Evolutionary conservation across 1,284 basidiomycete species (phyloP).

Genomic region (Takashimella koratensis): DNA sequence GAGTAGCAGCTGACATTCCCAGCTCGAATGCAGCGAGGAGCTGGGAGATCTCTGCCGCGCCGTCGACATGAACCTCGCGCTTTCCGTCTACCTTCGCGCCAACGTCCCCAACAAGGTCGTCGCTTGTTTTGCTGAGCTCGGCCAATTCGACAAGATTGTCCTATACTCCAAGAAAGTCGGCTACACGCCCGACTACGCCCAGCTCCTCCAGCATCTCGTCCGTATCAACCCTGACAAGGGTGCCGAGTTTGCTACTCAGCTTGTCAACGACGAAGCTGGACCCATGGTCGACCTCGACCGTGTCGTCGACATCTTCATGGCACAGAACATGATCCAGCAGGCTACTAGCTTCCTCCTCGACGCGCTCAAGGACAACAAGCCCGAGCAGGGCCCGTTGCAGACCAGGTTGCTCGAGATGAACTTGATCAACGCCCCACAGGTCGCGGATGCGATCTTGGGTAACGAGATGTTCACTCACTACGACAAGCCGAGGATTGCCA

Average conservation of each 20-base stretch:
- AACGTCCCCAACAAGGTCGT: conserved; percentile 99
- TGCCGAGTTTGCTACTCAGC: conserved; percentile 93
- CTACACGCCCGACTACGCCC: conserved; percentile 89
- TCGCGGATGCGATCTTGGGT: conserved; percentile 97
- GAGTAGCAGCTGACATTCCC: neutral
- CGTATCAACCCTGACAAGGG: conserved; percentile 96
- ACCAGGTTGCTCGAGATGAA: conserved; percentile 98
- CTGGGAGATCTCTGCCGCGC: conserved; percentile 91
- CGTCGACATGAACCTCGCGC: conserved; percentile 94
- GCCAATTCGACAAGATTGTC: conserved; percentile 97
- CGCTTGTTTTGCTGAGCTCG: conserved; percentile 98
- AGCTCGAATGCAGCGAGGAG: conserved; percentile 98
- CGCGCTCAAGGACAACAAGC: conserved; percentile 98
- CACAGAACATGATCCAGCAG: conserved; percentile 99
- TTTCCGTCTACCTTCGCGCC: conserved; percentile 96
- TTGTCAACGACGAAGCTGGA: conserved; percentile 90
- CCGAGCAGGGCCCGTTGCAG: conserved; percentile 94
- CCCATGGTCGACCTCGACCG: conserved; percentile 92
- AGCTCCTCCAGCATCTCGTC: conserved; percentile 95
- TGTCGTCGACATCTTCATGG: conserved; percentile 98
- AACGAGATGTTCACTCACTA: conserved; percentile 99
- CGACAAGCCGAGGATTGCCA: conserved; percentile 93
- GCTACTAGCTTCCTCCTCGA: conserved; percentile 98
- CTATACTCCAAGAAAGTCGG: conserved; percentile 97
- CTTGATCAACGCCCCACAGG: conserved; percentile 93